Base-by-base conservation (phyloP, 1,284 basidiomycete species). In the Puccinia coronata region DNA sequence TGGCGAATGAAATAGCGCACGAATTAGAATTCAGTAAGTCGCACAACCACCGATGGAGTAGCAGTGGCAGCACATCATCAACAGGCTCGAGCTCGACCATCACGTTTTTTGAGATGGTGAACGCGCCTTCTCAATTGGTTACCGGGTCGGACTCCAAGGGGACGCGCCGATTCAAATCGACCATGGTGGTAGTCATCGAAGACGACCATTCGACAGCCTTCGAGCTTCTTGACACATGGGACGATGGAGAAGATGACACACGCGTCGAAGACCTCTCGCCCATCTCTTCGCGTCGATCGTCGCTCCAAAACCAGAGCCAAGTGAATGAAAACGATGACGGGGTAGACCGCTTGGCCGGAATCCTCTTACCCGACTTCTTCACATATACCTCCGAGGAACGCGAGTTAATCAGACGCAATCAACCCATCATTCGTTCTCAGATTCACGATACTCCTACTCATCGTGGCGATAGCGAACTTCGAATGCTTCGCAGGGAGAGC, bases 101-200 rank as follows among this genome's bases (percentile, higher is more conserved):
- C 39, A 70, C 67, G 20, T 70, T 49, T 16, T 70, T 70, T 31
- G 67, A 70, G 43, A 70, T 70, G 20, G 67, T 70, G 25, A 70
- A 49, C 28, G 20, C n/a, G 28, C n/a, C 67, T 16, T 34, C 41
- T 11, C 67, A 49, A 28, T 34, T 28, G 6, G 41, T 31, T 12
- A 18, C 43, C 1, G n/a, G 67, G 31, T 0, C 67, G 5, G 6
- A 12, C 18, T n/a, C 67, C 1, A 47, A 70, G 14, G 2, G 12
- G 12, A 43, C 16, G 28, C 41, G 43, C 36, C 49, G 49, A 53
- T 36, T 36, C 20, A 28, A 70, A 51, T 47, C 65, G 28, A 70
- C 31, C 18, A 16, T 70, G 12, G 28, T 70, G 23, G 67, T 51
- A 25, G 47, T 70, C 1, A 70, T 70, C 43, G 67, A 70, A 28